Evolutionary conservation across 2,329 filamentous ascomycete genomes (phyloP), one percentile per base, ranked within the genome.

Genomic region (Aspergillus viridinutans): DNA sequence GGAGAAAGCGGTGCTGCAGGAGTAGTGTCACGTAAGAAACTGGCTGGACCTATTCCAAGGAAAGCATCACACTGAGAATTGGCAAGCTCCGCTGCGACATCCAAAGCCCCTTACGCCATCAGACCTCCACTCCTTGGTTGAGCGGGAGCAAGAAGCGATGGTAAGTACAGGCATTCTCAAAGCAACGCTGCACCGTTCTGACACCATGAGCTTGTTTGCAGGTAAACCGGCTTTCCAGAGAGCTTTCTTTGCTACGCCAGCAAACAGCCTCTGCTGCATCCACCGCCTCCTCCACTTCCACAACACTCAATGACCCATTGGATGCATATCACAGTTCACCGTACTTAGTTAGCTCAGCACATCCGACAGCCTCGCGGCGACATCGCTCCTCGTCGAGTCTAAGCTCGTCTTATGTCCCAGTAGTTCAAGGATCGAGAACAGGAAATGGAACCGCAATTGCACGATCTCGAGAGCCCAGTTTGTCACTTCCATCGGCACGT

Each of bases 121-220:
- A 3, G 93, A 97, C 73, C 81, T 97, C 59, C 92, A 97, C 73
- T 81, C 90, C 58, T 86, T 96, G 76, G 81, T 97, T 26, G 93
- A 97, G 75, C 94, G 95, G 74, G 93, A 97, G 71, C 92, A 97
- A 67, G 93, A 97, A 74, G 90, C 92, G 38, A 88, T 97, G 67
- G 92, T 94, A 81, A 85, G 43, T 77, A 53, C 32, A 10, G 20
- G 6, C 14, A 40, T 40, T 10, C 28, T 53, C 43, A 26, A n/a
- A 28, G 38, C 12, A 25, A 21, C 7, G 12, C 28, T 53, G 32
- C 17, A 49, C 40, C 29, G 21, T 52, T 45, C 23, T 23, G n/a
- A 6, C 26, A 50, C 21, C n/a, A 14, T 17, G 7, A 25, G 47
- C 21, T 25, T 21, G 26, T 20, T 21, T 14, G 43, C 69, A 93